Evolutionary conservation across 129 eudicot species (phyloP), one percentile per base, ranked within the genome.

Genomic region (Flaveria trinervia): DNA sequence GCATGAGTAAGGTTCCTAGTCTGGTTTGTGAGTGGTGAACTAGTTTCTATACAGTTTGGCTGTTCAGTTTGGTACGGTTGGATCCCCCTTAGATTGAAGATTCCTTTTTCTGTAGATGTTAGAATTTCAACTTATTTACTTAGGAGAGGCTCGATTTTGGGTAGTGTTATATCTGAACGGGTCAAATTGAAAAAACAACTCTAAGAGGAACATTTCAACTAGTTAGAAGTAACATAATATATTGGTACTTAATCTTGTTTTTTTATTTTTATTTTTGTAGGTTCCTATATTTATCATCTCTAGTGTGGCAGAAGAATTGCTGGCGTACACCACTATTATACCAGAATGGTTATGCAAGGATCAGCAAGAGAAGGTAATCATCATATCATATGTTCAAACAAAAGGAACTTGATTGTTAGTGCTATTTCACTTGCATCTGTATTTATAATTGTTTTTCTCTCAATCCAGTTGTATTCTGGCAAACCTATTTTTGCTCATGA

Each of bases 291-390:
- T 81, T 81, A 50, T 94, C 20, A 73, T 94, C 57, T 94, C 99
- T 52, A 85, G 88, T 81, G 92, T 94, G 22, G 97, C 97, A 52
- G 93, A 87, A 46, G 99, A 94, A 74, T 71, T 89, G 64, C 80
- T 94, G 76, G 80, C 93, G 22, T 89, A 73, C 80, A 74, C 88
- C 49, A 86, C 77, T 79, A 83, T 91, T 68, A 77, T 91, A 45
- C 99, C 97, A 36, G 97, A 94, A 81, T 94, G 99, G 99, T 66
- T 94, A 76, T 89, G 90, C 81, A 83, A 81, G 51, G 86, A 87
- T 39, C 80, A 86, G 64, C 97, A 91, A 81, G 90, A 89, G 15
- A 84, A 83, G 88, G 98, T 93, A 79, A 20, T 56, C 28, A 1
- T 73, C 45, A 49, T 23, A 65, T 72, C 45, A 36, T 48, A 52